Conservation (phyloP, 495 filamentous ascomycete genomes). For the Aspergillus diversus region DNA sequence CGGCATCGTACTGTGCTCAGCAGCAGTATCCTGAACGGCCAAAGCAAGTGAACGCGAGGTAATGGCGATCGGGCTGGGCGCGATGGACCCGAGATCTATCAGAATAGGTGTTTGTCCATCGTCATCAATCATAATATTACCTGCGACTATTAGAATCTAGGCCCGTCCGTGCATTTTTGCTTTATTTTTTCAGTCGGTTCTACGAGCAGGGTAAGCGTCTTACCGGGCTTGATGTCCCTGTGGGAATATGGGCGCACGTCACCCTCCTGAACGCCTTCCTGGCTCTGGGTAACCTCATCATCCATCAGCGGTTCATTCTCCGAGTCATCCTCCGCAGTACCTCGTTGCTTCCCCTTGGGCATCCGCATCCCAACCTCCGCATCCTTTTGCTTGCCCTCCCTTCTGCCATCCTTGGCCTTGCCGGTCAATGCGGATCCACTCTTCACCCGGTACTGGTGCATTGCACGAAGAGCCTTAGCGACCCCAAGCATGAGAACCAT, state of each 20-base stretch:
- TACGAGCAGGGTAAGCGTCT: slow-evolving; percentile 1
- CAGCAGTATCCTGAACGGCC: slow-evolving; percentile 89
- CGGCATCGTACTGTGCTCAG: slow-evolving; percentile 97
- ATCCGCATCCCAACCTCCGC: slow-evolving; percentile 59
- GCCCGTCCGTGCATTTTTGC: no score
- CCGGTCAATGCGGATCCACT: slow-evolving; percentile 55
- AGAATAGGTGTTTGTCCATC: slow-evolving; percentile 85
- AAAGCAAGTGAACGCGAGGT: slow-evolving; percentile 90
- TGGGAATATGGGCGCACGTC: slow-evolving; percentile 85
- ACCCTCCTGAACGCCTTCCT: slow-evolving; percentile 73
- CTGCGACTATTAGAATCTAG: slow-evolving; percentile 42
- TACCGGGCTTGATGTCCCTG: slow-evolving; percentile 96
- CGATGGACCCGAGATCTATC: slow-evolving; percentile 97
- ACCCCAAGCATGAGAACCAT: slow-evolving; percentile 93
- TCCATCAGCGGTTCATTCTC: slow-evolving; percentile 84
- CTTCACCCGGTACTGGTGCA: slow-evolving; percentile 84
- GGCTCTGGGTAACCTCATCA: slow-evolving; percentile 71
- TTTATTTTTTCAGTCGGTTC: no score
- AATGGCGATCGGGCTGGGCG: slow-evolving; percentile 87
- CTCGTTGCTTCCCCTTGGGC: slow-evolving; percentile 53
- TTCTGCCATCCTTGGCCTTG: slow-evolving; percentile 63
- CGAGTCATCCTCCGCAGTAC: slow-evolving; percentile 65
- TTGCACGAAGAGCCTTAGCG: slow-evolving; percentile 80
- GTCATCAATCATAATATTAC: slow-evolving; percentile 96
- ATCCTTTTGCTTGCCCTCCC: slow-evolving; percentile 63